Evolutionary conservation across 2,329 filamentous ascomycete species (phyloP), one percentile per base, ranked within the genome.

Genomic region (Diaporthe australafricana): DNA sequence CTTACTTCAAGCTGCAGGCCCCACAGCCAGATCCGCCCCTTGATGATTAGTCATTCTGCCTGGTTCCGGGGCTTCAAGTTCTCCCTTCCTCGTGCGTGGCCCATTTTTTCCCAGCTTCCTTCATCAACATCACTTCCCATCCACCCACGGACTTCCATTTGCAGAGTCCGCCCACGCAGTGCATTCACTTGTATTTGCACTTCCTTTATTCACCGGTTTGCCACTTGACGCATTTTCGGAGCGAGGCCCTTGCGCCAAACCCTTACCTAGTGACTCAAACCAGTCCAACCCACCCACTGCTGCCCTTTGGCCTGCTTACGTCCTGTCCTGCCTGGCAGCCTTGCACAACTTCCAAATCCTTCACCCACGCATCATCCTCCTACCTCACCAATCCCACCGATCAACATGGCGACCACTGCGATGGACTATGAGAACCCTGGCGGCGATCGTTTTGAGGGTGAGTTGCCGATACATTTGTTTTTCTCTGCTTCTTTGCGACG

Each of bases 341-440:
- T 65, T 65, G 60, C 60, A 65, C 60, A 65, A 50, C 30, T 35
- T 27, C 60, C 48, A 69, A 69, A 60, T 60, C 67, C 60, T 57
- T 57, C 62, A 40, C 68, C 55, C 25, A 66, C 38, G 20, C 47
- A 65, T 65, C 71, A 57, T 72, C 42, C 40, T 17, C n/a, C 50
- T 30, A 14, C 69, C 65, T 71, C 50, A 48, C 56, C 71, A 71
- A 50, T 25, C 27, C 42, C n/a, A 17, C 77, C 74, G 76, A 80
- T 75, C 76, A 77, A 73, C 50, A 91, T 91, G 89, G 89, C 89
- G 70, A 90, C 89, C 75, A 90, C 88, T 52, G 88, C 89, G 76
- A 92, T 92, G 90, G 90, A 92, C 79, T 92, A 92, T 81, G 90
- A 92, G 81, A 89, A 88, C 80, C 88, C 90, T 75, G 91, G 90